Base-by-base conservation (phyloP, 1,284 basidiomycete species). In the Tilletiaria anomala region DNA sequence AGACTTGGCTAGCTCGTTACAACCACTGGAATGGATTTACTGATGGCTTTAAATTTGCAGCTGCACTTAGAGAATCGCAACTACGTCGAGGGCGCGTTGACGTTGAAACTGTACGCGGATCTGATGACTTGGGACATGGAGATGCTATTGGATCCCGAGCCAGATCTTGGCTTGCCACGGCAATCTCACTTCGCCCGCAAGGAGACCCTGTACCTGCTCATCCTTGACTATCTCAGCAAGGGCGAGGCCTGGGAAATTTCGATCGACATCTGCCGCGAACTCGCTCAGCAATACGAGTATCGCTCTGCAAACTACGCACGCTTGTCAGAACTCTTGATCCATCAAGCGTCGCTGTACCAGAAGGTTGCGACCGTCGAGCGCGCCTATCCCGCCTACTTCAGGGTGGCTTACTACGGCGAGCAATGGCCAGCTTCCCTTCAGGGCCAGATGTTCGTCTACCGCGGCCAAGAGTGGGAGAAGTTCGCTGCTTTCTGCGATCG, bases 191-290 rank as follows among this genome's bases (percentile, higher is more conserved):
- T 94, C 69, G 83, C 84, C 43, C 77, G 91, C 37, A 94, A 93
- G 65, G 91, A 96, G 48, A 61, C 55, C 12, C 42, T 61, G 15
- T 59, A 59, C 47, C 58, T 69, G 56, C 59, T 68, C 18, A 68
- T 69, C 29, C 58, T 70, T 11, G 68, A 69, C 32, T 64, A 67
- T 29, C 51, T 70, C 15, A 48, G 83, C 40, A 85, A 87, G 68
- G 91, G 89, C 2, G 87, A 91, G 61, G 88, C 91, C 3, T 96
- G 87, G 78, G 91, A 97, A 69, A 82, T 78, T 42, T 88, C 87
- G 2, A 78, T 93, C 39, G 83, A 86, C 47, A 82, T 96, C 42
- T 93, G 86, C 70, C 83, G 84, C 69, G 88, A 91, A 41, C 47
- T 62, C 2, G 57, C 54, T 11, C 53, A 53, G 22, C 56, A 61